Base-by-base conservation (phyloP, 2,329 filamentous ascomycete species). In the Rosellinia necatrix region DNA sequence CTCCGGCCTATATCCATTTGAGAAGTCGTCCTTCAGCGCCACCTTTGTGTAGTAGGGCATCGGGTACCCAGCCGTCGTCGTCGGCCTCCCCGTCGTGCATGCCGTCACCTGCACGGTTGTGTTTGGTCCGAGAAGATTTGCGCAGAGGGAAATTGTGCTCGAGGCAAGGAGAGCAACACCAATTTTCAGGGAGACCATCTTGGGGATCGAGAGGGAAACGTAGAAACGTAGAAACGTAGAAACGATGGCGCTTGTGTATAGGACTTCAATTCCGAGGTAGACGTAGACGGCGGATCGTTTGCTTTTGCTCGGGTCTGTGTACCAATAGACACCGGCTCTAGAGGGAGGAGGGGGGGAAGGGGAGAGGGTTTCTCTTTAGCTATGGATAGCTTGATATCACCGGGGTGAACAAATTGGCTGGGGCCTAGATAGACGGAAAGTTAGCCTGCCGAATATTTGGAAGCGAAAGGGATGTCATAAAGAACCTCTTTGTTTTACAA, bases 11-110 rank as follows among this genome's bases (percentile, higher is more conserved):
- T 68, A 71, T 2, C 65, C 68, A 3, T 47, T 10, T 17, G 43
- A 13, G 42, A 63, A 61, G 6, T 32, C 54, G 4, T 30, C 17
- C 3, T 63, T 64, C 8, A 68, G 68, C 17, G 56, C 56, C 17
- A 62, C 69, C 15, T 44, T 55, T 6, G 59, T 57, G 56, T 69
- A 71, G 61, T 60, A 64, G n/a, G 15, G 12, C 44, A 71, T 71
- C 17, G 67, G 64, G 51, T 69, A 71, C 24, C 69, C 69, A 8
- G 66, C 64, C 8, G 68, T 70, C 4, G 64, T 64, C 22, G 64
- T 56, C 22, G 67, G 62, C 1, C 46, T 8, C 4, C 69, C 69
- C 3, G 64, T 64, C 1, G 63, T 67, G 59, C 69, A 70, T 15
- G 66, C 30, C 22, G 53, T 44, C 3, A 56, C 52, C 2, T 37